Evolutionary conservation across 2,329 filamentous ascomycete species (phyloP), one percentile per base, ranked within the genome.

Genomic region (Aspergillus japonicus): DNA sequence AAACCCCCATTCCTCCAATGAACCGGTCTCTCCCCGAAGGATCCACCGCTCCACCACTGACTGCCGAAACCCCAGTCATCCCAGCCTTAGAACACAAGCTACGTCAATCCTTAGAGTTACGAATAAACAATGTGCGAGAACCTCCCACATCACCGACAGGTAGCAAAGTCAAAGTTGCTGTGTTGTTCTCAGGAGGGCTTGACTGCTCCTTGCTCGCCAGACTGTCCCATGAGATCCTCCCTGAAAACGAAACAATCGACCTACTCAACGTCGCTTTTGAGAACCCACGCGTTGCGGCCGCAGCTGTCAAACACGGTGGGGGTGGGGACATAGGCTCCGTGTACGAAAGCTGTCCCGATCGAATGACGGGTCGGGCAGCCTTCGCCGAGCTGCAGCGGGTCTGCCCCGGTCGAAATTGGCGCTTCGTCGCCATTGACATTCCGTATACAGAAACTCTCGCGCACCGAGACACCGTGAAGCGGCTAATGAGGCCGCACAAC

Each of bases 191-290:
- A 0, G 95, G 95, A 2, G 95, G 95, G 0, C 83, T 99, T 6
- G 95, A 99, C 74, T 98, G 95, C 72, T 94, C 93, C 0, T 81
- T 97, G 0, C 81, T 99, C 52, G 94, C 94, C 23, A 86, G 92
- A 48, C 77, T 98, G 24, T 82, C 85, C 11, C 90, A 96, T 71
- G 89, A 96, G 12, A 76, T 96, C 2, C 73, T 98, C 2, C 89
- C 90, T 0, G 14, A 71, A 0, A 76, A 82, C 4, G 88, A 96
- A 68, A 80, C 84, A 1, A 87, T 99, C 62, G 95, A 98, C 71
- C 81, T 99, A 8, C 83, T 99, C 64, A 99, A 99, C 66, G 94
- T 99, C 50, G 95, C 94, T 0, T 99, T 99, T 69, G 91, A 99
- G 74, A 99, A 99, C 65, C 94, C 93, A 0, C 85, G 91, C 33